A percentile compares a stretch with the other conserved stretches of the same genome.
Evolutionary conservation across 805 yeast genomes (phyloP).

Genomic region (Suhomyces vadensis): DNA sequence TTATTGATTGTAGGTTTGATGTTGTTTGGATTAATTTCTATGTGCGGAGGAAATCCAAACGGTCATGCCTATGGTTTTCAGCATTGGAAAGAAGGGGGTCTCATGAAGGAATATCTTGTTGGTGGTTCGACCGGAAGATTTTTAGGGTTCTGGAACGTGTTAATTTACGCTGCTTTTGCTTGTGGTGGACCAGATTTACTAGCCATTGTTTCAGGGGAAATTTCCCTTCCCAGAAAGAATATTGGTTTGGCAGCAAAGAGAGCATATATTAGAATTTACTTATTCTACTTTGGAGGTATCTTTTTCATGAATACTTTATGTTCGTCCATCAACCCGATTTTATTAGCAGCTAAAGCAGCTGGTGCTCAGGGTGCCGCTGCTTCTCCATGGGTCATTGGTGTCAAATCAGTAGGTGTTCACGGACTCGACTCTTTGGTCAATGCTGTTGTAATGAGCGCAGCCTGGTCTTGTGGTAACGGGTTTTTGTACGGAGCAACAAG

Average conservation of each 20-base stretch:
- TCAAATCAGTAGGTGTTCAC: slow-evolving; percentile 32
- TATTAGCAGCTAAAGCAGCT: slow-evolving; percentile 22
- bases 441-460: slow-evolving; percentile 33
- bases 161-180: slow-evolving; percentile 65
- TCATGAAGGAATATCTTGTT: slow-evolving; percentile 28
- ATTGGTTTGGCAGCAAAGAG: slow-evolving; percentile 37
- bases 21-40: slow-evolving; percentile 35
- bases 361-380: slow-evolving; percentile 41
- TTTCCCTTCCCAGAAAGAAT: slow-evolving; percentile 40
- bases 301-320: slow-evolving; percentile 38
- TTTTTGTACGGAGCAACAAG: slow-evolving; percentile 38
- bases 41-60: slow-evolving; percentile 41
- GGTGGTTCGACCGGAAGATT: slow-evolving; percentile 61
- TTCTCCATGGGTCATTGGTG: slow-evolving; percentile 41
- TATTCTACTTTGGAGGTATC: slow-evolving; percentile 40
- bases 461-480: slow-evolving; percentile 41
- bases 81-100: slow-evolving; percentile 37
- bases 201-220: slow-evolving; percentile 42
- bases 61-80: slow-evolving; percentile 36
- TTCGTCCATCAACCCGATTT: slow-evolving; percentile 34
- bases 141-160: slow-evolving; percentile 61
- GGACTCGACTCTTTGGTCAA: slow-evolving; percentile 38
- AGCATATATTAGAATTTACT: slow-evolving; percentile 34
- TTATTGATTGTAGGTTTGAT: slow-evolving; percentile 40
- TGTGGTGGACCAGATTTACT: slow-evolving; percentile 52